These are phyloP conservation scores for Aspergillus novoparasiticus DNA, from an alignment of 2,329 filamentous ascomycete genomes.

Conservation along the genomic window DNA sequence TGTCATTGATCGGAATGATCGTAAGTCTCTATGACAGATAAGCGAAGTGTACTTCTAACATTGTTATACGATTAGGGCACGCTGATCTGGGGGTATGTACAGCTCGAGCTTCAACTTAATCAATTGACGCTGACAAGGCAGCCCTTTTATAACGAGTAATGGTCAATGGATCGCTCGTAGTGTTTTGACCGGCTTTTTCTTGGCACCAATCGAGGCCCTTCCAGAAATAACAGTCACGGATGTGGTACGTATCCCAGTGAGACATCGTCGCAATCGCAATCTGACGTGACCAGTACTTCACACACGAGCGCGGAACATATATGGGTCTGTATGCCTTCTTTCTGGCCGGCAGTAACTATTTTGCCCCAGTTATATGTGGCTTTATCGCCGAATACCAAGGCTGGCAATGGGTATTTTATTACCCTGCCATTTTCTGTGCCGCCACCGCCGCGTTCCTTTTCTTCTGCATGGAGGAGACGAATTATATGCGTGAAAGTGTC, in stretches of 20 bases:
- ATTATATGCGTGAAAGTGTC: slow-evolving; percentile 42
- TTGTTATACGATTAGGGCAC: slow-evolving; percentile 21
- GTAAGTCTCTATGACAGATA: slow-evolving; percentile 22
- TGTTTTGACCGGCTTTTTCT: slow-evolving; percentile 42
- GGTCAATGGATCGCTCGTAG: slow-evolving; percentile 45
- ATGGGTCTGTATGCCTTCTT: slow-evolving; percentile 45
- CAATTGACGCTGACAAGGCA: slow-evolving; percentile 13
- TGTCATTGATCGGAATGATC: slow-evolving; percentile 36
- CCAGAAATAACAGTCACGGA: slow-evolving; percentile 46
- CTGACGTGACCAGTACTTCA: slow-evolving; percentile 39
- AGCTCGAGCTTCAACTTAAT: background rate
- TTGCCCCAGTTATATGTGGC: slow-evolving; percentile 50
- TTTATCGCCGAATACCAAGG: slow-evolving; percentile 51
- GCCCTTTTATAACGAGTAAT: slow-evolving; percentile 35
- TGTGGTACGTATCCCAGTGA: slow-evolving; percentile 33
- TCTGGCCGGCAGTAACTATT: slow-evolving; percentile 45
- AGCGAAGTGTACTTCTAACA: background rate
- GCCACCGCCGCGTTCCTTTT: slow-evolving; percentile 52
- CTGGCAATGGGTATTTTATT: slow-evolving; percentile 54
- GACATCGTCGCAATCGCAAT: background rate
- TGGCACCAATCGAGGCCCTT: slow-evolving; percentile 45
- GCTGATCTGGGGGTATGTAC: slow-evolving; percentile 36
- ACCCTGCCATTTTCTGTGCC: slow-evolving; percentile 54
- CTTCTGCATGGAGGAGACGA: slow-evolving; percentile 60
- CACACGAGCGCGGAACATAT: slow-evolving; percentile 44